Conservation (phyloP, 2,329 filamentous ascomycete genomes). For the Zymoseptoria pseudotritici region DNA sequence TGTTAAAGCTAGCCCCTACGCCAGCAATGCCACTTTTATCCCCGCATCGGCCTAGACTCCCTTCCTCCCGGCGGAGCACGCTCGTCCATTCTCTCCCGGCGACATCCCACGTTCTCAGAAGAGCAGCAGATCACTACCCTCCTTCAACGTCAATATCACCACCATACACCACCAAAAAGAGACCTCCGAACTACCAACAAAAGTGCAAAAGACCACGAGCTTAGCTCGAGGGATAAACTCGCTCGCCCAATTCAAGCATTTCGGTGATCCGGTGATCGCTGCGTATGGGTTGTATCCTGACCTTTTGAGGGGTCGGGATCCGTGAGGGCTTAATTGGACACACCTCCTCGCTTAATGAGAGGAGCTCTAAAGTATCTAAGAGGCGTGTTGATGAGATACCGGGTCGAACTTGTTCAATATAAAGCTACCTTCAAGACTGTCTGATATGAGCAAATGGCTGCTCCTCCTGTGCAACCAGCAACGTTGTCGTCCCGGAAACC, state of each 20-base stretch:
- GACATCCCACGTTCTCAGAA: not conserved
- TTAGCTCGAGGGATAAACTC: not conserved
- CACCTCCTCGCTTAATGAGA: too few relatives aligned
- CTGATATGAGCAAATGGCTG: too few relatives aligned
- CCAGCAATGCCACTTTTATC: not conserved
- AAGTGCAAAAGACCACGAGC: not conserved
- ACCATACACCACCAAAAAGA: not conserved
- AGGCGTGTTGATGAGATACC: not conserved
- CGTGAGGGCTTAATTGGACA: not conserved
- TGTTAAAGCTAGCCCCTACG: not conserved
- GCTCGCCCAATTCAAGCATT: not conserved
- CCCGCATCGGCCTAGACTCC: not conserved
- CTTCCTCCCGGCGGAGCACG: not conserved
- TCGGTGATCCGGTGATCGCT: not conserved
- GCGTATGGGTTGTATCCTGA: not conserved
- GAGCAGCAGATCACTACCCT: not conserved
- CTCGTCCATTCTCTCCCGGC: not conserved
- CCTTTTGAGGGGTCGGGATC: not conserved
- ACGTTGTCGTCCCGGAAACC: too few relatives aligned
- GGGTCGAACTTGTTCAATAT: not conserved
- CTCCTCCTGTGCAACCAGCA: too few relatives aligned
- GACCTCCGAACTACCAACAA: not conserved
- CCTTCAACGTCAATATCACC: not conserved
- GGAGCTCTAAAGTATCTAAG: too few relatives aligned
- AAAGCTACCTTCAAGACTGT: not conserved